Conservation (phyloP, 495 filamentous ascomycete species). For the Lophiotrema nucula region DNA sequence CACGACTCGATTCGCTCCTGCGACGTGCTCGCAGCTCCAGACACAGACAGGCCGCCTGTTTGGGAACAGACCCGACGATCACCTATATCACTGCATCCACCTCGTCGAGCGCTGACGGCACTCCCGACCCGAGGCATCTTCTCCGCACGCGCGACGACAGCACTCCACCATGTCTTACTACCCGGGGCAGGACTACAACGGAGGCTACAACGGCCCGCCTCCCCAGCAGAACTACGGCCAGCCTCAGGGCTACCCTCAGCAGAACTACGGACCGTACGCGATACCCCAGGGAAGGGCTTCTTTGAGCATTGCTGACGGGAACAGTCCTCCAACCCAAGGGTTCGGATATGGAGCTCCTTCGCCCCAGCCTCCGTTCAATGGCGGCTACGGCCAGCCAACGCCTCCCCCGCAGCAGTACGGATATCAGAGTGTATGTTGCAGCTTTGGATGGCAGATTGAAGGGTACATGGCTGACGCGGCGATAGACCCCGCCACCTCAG, state of each 20-base stretch:
- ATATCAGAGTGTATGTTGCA: slow-evolving; percentile 48
- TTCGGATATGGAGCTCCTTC: slow-evolving; percentile 36
- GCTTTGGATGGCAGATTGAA: slow-evolving; percentile 24
- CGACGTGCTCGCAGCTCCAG: not conserved
- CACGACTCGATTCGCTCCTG: not conserved
- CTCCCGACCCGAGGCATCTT: not conserved
- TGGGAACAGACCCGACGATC: not conserved
- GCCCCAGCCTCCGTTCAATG: slow-evolving; percentile 40
- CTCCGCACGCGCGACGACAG: not conserved
- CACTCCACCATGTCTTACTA: slow-evolving; percentile 42
- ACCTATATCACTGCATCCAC: not conserved
- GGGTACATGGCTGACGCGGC: slow-evolving; percentile 24
- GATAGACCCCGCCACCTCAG: slow-evolving; percentile 31
- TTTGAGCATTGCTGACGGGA: slow-evolving; percentile 12
- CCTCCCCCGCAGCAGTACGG: slow-evolving; percentile 45
- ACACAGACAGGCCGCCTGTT: not conserved
- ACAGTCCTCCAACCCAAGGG: slow-evolving; percentile 31
- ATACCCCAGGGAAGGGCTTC: not conserved
- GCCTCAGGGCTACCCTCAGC: slow-evolving; percentile 31
- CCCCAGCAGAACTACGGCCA: slow-evolving; percentile 31
- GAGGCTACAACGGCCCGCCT: slow-evolving; percentile 31
- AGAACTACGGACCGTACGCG: slow-evolving; percentile 31
- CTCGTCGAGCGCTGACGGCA: not conserved
- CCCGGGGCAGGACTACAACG: slow-evolving; percentile 40
- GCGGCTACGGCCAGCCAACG: slow-evolving; percentile 36